Evolutionary conservation across 345 rosid species (phyloP), one percentile per base, ranked within the genome.

Genomic region (Raphanus sativus): DNA sequence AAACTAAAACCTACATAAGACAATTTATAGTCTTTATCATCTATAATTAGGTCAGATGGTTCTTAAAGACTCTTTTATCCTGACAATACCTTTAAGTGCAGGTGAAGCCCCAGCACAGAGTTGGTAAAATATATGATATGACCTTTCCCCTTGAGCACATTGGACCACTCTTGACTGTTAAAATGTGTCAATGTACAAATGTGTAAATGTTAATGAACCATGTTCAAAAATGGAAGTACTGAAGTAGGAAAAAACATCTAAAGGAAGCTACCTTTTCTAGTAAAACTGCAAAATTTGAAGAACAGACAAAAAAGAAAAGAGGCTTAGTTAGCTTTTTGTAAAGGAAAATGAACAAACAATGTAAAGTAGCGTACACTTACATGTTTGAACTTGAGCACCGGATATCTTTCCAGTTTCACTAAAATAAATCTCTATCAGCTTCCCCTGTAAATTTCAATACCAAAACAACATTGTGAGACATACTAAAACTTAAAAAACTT

Each of bases 101-200:
- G 34, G 69, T 70, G 96, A 81, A 78, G 99, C 99, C 73, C 99
- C 99, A 60, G 91, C 94, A 83, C 99, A 95, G 74, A 95, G 98
- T 79, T 95, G 99, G 89, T 95, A 95, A 83, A 95, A 95, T 83
- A 95, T 89, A 81, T 95, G 99, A 82, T 95, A 95, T 73, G 99
- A 91, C 86, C 99, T 91, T 85, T 95, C 99, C 73, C 97, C 97
- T 69, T 87, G 93, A 40, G 88, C 85, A 87, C 98, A 92, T 75
- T 95, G 99, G 80, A 95, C 99, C 70, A 95, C 99, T 84, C 99
- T 91, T 77, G 99, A 95, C 99, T 95, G 96, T 84, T 86, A 79
- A 81, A 48, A 59, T 52, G 75, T 24, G 70, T 68, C 75, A 62
- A 10, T 59, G 11, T 33, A 66, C 4, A n/a, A 75, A 62, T 21